Percentiles rank a stretch among this genome's conserved stretches.
phyloP scores from a whole-genome alignment of 208 protist species.

The Chromosphaera perkinsii region DNA sequence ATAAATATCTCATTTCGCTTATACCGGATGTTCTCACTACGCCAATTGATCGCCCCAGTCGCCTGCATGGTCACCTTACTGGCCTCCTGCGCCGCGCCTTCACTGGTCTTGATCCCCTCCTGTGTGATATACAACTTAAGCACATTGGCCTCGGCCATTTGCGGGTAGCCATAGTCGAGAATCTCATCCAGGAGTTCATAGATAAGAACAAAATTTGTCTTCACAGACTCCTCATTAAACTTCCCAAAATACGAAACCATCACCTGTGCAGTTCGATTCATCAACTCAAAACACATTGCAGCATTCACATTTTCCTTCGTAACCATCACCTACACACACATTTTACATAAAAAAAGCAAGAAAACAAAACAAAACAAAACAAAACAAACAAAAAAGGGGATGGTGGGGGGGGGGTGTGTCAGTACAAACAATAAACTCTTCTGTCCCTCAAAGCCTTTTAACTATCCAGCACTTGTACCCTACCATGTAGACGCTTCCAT shows the following conservation, averaged over 20 bases:
- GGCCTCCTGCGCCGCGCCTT: background rate
- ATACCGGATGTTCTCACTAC: constrained; percentile 82
- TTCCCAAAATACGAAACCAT: constrained; percentile 32
- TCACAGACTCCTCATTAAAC: constrained; percentile 80
- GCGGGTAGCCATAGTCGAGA: constrained; percentile 95
- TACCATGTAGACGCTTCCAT: constrained; percentile 82
- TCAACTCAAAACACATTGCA: constrained; percentile 68
- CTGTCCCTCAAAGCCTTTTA: too few species aligned
- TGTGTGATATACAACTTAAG: constrained; percentile 80
- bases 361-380: too few species aligned
- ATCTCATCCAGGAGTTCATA: constrained; percentile 95
- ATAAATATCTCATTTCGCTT: constrained; percentile 94
- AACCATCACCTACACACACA: constrained; percentile 10
- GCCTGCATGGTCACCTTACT: constrained; percentile 67
- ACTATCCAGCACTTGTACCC: constrained; percentile 62
- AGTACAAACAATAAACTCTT: too few species aligned
- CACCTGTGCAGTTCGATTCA: constrained; percentile 12
- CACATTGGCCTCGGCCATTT: constrained; percentile 73
- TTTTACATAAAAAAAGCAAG: background rate
- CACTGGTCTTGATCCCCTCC: constrained; percentile 49
- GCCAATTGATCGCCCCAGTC: constrained; percentile 81
- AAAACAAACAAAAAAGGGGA: background rate
- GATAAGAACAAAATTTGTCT: constrained; percentile 89
- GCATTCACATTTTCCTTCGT: constrained; percentile 77
- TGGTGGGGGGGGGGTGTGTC: too few species aligned